Conservation (phyloP, 2,329 filamentous ascomycete genomes). For the Xylaria sp. region DNA sequence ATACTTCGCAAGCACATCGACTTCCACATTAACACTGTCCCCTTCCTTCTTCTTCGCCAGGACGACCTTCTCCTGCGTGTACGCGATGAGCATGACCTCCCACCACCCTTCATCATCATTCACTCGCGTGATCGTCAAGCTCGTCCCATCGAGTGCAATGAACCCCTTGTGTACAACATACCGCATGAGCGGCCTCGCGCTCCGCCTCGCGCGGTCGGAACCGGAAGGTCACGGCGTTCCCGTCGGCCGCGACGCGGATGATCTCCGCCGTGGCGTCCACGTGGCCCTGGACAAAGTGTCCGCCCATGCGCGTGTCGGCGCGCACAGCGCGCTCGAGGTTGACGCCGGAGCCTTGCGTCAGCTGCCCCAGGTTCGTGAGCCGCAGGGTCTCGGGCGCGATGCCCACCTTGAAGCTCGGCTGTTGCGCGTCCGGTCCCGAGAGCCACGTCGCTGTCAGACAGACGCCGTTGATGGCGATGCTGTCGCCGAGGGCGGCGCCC, state of each 20-base stretch:
- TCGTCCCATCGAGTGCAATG: constrained; percentile 91
- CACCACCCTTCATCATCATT: constrained; percentile 80
- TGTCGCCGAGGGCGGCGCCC: constrained; percentile 88
- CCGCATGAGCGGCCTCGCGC: constrained; percentile 62
- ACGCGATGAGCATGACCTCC: constrained; percentile 97
- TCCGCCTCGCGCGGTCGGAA: constrained; percentile 66
- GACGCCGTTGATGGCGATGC: constrained; percentile 92
- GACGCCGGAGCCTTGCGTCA: constrained; percentile 70
- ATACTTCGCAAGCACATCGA: constrained; percentile 86
- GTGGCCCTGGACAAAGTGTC: constrained; percentile 97
- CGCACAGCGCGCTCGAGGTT: constrained; percentile 95
- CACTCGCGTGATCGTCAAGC: constrained; percentile 88
- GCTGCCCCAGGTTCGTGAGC: constrained; percentile 86
- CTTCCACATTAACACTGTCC: constrained; percentile 88
- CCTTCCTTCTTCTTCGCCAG: constrained; percentile 78
- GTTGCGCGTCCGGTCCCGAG: constrained; percentile 20
- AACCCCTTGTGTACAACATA: constrained; percentile 98
- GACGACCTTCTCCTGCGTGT: constrained; percentile 92
- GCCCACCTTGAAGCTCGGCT: constrained; percentile 80
- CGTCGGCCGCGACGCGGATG: constrained; percentile 74
- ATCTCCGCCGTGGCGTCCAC: constrained; percentile 89
- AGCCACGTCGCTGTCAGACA: constrained; percentile 91
- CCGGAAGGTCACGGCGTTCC: constrained; percentile 87
- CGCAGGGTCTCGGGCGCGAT: constrained; percentile 95
- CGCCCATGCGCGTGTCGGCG: constrained; percentile 92